Conservation (phyloP, 192 early-diverging fungal genomes). For the Dissophora globulifera region DNA sequence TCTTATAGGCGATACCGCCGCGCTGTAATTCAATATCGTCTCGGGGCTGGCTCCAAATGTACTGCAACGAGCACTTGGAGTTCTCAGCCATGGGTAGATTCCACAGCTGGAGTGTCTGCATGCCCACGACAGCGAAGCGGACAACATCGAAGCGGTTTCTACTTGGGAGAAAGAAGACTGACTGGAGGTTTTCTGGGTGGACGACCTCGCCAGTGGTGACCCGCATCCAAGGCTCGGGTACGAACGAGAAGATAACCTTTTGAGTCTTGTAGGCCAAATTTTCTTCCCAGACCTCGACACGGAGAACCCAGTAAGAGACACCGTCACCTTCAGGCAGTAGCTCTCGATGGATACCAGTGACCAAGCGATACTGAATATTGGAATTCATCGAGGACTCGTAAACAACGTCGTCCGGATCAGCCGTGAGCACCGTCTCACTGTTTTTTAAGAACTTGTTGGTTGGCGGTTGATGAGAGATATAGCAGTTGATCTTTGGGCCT, state of each 20-base stretch:
- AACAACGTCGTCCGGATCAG: conserved; percentile 6
- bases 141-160: conserved; percentile 26
- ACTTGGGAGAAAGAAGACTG: conserved; percentile 27
- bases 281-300: conserved; percentile 35
- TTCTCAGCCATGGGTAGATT: conserved; percentile 38
- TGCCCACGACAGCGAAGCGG: conserved; percentile 28
- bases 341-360: conserved; percentile 27
- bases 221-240: conserved; percentile 53
- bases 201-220: conserved; percentile 30
- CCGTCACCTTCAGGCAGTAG: conserved; percentile 49
- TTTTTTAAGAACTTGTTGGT: conserved; percentile 24
- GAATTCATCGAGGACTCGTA: conserved; percentile 19
- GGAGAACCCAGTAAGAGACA: conserved; percentile 39
- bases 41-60: conserved; percentile 50
- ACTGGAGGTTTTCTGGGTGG: conserved; percentile 32
- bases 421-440: conserved; percentile 8
- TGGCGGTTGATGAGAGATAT: conserved; percentile 25
- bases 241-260: conserved; percentile 34
- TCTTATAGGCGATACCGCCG: conserved; percentile 9
- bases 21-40: conserved; percentile 9
- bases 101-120: conserved; percentile 46
- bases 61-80: conserved; percentile 40
- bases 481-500: conserved; percentile 33
- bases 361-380: conserved; percentile 20
- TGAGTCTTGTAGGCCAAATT: conserved; percentile 8